Evolutionary conservation across 768 basidiomycete species (phyloP).

Genomic region (Solioccasus polychromus): DNA sequence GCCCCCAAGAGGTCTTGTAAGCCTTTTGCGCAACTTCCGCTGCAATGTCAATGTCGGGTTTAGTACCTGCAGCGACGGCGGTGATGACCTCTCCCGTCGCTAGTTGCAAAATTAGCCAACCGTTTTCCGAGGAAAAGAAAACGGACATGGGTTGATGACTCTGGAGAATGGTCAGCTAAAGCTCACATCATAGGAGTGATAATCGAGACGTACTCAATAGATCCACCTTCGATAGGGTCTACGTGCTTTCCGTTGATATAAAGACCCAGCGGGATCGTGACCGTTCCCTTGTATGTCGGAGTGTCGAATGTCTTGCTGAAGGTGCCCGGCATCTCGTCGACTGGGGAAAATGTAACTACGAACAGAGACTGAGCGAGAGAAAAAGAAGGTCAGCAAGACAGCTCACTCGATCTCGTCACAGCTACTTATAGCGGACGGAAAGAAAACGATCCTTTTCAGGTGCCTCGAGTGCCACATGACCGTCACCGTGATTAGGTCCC

Average conservation of each 20-base stretch:
- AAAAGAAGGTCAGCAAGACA: not conserved
- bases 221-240: slow-evolving; percentile 52
- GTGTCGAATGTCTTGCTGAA: slow-evolving; percentile 54
- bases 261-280: slow-evolving; percentile 58
- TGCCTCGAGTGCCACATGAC: slow-evolving; percentile 2
- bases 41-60: slow-evolving; percentile 73
- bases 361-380: not conserved
- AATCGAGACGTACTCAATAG: slow-evolving; percentile 58
- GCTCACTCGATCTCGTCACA: not conserved
- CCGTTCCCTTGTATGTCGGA: slow-evolving; percentile 52
- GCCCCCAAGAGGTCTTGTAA: slow-evolving; percentile 65
- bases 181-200: not conserved
- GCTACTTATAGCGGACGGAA: slow-evolving; percentile 4
- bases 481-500: not conserved
- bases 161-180: slow-evolving; percentile 28
- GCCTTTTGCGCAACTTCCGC: slow-evolving; percentile 66
- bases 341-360: no score
- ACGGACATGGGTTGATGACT: slow-evolving; percentile 53
- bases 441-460: not conserved
- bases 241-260: slow-evolving; percentile 72
- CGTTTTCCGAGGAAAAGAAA: not conserved
- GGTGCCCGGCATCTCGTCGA: slow-evolving; percentile 44
- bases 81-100: slow-evolving; percentile 67
- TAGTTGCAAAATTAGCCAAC: slow-evolving; percentile 20
- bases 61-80: slow-evolving; percentile 51